Conservation (phyloP, 2,329 filamentous ascomycete species). For the Claviceps arundinis region DNA sequence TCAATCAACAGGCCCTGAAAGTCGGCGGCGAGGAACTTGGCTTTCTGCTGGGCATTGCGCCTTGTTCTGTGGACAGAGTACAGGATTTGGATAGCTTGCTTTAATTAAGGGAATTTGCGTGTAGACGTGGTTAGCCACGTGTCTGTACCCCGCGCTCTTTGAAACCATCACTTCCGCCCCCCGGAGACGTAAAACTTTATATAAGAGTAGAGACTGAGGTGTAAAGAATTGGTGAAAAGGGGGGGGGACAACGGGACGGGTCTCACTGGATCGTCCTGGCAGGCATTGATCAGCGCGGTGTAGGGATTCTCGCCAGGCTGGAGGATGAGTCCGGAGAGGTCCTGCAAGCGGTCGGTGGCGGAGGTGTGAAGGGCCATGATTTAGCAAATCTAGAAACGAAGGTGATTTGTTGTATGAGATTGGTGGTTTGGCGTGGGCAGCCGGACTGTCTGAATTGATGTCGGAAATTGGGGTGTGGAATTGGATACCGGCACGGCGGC, state of each 20-base stretch:
- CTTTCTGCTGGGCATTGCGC: slow-evolving; percentile 63
- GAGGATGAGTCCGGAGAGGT: slow-evolving; percentile 37
- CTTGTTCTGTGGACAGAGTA: slow-evolving; percentile 63
- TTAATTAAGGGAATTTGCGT: not conserved
- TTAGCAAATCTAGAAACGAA: not conserved
- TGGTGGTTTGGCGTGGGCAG: too few species aligned
- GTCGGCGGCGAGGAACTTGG: slow-evolving; percentile 53
- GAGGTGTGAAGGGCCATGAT: slow-evolving; percentile 13
- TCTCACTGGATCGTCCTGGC: slow-evolving; percentile 50
- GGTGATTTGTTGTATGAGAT: too few species aligned
- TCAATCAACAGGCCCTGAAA: slow-evolving; percentile 67
- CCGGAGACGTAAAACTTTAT: not conserved
- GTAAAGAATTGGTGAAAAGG: not conserved
- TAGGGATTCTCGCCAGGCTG: slow-evolving; percentile 58
- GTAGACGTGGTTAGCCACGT: not conserved
- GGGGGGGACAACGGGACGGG: not conserved
- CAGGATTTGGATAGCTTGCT: slow-evolving; percentile 55
- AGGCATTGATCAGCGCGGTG: slow-evolving; percentile 55
- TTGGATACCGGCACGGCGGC: too few species aligned
- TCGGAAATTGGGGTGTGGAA: too few species aligned
- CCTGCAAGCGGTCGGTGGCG: slow-evolving; percentile 37
- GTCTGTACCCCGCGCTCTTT: not conserved
- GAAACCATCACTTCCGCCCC: too few species aligned
- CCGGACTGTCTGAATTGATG: too few species aligned
- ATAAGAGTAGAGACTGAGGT: not conserved